phyloP scores from a whole-genome alignment of 106 monocot genomes.

The Phalaenopsis equestris region DNA sequence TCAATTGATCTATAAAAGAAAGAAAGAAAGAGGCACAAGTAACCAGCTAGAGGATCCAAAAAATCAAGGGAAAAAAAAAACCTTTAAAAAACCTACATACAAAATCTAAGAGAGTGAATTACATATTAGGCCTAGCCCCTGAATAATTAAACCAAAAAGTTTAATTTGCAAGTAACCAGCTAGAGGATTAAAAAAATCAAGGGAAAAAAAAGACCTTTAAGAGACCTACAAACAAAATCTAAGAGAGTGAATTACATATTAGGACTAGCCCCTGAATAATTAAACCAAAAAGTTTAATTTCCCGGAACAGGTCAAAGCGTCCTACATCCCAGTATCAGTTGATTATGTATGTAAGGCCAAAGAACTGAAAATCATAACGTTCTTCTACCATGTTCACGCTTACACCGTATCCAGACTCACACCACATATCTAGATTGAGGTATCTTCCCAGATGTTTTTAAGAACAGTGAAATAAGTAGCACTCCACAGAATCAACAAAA shows the following conservation, averaged over 20 bases:
- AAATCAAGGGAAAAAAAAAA: background rate
- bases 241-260: background rate
- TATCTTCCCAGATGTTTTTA: background rate
- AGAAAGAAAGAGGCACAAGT: background rate
- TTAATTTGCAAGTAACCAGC: background rate
- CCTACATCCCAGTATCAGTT: too few species aligned
- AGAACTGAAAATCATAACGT: background rate
- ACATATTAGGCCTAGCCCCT: background rate
- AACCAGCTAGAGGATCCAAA: background rate
- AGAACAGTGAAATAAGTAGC: slow-evolving; percentile 4
- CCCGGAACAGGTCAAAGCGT: background rate
- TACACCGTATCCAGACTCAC: background rate
- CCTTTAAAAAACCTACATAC: background rate
- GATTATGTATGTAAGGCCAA: background rate
- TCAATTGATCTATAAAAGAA: background rate
- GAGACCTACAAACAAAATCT: background rate
- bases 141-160: background rate
- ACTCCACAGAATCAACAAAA: background rate
- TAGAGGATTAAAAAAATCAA: background rate
- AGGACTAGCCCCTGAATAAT: background rate
- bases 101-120: background rate
- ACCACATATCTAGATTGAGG: background rate
- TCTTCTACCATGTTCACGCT: background rate
- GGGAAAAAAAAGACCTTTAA: background rate
- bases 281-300: background rate